Evolutionary conservation across 148 eudicot genomes (phyloP), one percentile per base, ranked within the genome.

Genomic region (Spergularia marina): DNA sequence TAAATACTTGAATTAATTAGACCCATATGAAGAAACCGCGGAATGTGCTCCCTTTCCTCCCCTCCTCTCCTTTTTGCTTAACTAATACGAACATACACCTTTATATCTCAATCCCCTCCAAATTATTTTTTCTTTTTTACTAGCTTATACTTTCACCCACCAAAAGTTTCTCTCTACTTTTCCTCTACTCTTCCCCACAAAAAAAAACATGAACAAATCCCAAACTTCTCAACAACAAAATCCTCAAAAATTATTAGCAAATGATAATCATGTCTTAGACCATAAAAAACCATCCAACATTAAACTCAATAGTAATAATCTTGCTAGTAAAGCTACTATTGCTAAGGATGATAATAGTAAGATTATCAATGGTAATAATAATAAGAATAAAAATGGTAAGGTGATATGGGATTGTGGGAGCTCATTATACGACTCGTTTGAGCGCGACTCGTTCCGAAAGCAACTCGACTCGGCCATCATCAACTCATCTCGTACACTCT

Each of bases 401-500:
- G 53, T 36, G 55, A 73, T 91, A 39, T 91, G 95, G 97, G 98
- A 94, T 76, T 90, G 91, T 61, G 95, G 81, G 4, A 94, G 97
- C 77, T 73, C 97, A 2, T 86, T 94, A 2, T 94, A 94, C 80
- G 98, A 94, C 84, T 94, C 98, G 1, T 84, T 90, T 79, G 97
- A 94, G 82, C 81, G 86, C 53, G 80, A 81, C 82, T 84, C 98
- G 0, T 85, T 91, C 65, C 84, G 88, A 40, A 85, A 83, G 59
- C 93, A 86, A 76, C 93, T 94, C 72, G 86, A 87, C 76, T 89
- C 93, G 0, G 95, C 98, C 73, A 82, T 94, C 34, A 44, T 77
- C 57, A 77, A 71, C 74, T 68, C 86, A 12, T 83, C 96, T 4
- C 76, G 97, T 65, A 81, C 90, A 20, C 76, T 87, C 49, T 95